phyloP scores from a whole-genome alignment of 352 stramenopile species.

The Phytophthora pini region DNA sequence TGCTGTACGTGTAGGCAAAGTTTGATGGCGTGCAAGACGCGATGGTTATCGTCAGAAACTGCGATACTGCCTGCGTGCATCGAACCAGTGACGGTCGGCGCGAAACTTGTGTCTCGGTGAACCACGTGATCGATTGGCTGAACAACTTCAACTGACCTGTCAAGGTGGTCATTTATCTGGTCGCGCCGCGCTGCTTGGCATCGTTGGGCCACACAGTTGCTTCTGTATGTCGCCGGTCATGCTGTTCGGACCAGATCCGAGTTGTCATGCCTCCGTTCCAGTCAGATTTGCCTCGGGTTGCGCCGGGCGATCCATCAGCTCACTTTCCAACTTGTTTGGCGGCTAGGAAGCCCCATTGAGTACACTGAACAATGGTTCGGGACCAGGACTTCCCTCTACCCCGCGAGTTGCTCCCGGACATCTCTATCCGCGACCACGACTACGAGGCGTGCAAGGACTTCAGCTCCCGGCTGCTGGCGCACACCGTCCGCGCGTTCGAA shows the following conservation, averaged over 20 bases:
- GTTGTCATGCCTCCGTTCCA: slow-evolving; percentile 14
- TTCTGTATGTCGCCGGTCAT: slow-evolving; percentile 12
- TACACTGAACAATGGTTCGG: slow-evolving; percentile 29
- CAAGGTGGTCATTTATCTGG: slow-evolving; percentile 13
- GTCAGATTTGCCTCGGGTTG: slow-evolving; percentile 16
- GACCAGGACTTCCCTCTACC: slow-evolving; percentile 52
- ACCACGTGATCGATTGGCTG: slow-evolving; percentile 13
- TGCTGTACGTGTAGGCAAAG: neutral
- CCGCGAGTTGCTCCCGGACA: slow-evolving; percentile 40
- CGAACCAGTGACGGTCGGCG: slow-evolving; percentile 14
- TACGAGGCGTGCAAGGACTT: slow-evolving; percentile 46
- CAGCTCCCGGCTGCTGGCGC: slow-evolving; percentile 39
- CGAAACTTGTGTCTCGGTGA: slow-evolving; percentile 3
- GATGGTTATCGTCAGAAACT: neutral
- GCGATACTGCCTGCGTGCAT: slow-evolving; percentile 6
- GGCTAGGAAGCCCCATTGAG: slow-evolving; percentile 12
- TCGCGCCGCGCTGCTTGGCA: neutral
- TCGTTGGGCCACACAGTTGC: slow-evolving; percentile 13
- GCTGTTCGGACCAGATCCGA: slow-evolving; percentile 28
- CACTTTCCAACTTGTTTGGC: slow-evolving; percentile 32
- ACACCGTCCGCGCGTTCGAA: slow-evolving; percentile 50
- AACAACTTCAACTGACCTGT: slow-evolving; percentile 5
- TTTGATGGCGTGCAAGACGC: slow-evolving; percentile 1
- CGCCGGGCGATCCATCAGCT: neutral
- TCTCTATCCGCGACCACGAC: slow-evolving; percentile 37